These are phyloP conservation scores for Ogataea populi-albae DNA, from an alignment of 805 yeast species.

Conservation along the genomic window DNA sequence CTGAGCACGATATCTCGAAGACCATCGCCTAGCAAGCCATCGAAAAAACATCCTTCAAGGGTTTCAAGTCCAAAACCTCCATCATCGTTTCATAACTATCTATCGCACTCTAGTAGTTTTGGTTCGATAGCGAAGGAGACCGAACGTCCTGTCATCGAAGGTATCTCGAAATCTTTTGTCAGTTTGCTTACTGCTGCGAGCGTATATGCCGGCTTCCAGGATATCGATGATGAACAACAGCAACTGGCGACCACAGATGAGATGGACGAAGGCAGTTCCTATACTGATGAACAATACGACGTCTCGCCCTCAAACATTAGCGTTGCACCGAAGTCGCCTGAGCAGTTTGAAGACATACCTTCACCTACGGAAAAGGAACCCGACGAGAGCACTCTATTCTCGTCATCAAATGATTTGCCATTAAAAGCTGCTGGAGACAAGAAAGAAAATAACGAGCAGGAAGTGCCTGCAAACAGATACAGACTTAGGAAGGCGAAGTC, in stretches of 20 bases:
- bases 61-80: not conserved
- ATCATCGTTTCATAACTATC: constrained; percentile 1
- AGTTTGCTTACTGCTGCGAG: constrained; percentile 57
- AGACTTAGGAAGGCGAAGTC: constrained; percentile 19
- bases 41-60: not conserved
- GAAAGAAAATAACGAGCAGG: constrained; percentile 16
- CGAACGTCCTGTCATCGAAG: constrained; percentile 28
- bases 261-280: constrained; percentile 14
- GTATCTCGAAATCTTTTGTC: constrained; percentile 51
- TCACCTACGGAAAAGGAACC: not conserved
- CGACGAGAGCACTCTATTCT: not conserved
- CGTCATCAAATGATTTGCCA: not conserved
- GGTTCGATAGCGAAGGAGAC: constrained; percentile 4
- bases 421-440: not conserved
- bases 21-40: constrained; percentile 16
- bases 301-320: not conserved
- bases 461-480: not conserved
- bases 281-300: not conserved
- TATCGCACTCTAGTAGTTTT: constrained; percentile 1
- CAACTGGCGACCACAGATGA: constrained; percentile 29
- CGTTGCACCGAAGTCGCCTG: not conserved
- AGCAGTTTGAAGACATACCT: not conserved
- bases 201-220: constrained; percentile 43
- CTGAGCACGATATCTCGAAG: constrained; percentile 21
- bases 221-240: constrained; percentile 32